Evolutionary conservation across 768 basidiomycete species (phyloP).

Genomic region (Trametes cinnabarina): DNA sequence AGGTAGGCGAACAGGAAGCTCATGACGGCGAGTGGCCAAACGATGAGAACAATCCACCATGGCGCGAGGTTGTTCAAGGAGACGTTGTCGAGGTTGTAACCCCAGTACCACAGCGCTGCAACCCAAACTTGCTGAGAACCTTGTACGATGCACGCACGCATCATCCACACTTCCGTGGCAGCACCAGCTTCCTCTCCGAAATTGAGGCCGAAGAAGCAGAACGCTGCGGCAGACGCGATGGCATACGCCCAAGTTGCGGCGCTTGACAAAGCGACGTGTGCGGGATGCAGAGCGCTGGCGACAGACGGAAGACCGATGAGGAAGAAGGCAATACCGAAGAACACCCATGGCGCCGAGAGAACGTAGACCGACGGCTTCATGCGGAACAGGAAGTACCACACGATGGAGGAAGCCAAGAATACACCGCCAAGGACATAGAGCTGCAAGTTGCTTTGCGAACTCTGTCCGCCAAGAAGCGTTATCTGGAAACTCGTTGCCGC

Average conservation of each 20-base stretch:
- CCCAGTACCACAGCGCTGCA: conserved; percentile 96
- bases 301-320: conserved; percentile 86
- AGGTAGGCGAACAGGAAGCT: conserved; percentile 78
- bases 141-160: conserved; percentile 90
- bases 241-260: conserved; percentile 91
- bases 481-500: conserved; percentile 94
- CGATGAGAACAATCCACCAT: conserved; percentile 79
- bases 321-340: conserved; percentile 90
- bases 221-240: conserved; percentile 87
- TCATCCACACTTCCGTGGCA: conserved; percentile 91
- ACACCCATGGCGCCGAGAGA: conserved; percentile 83
- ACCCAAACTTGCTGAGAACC: conserved; percentile 97
- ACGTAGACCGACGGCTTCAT: conserved; percentile 86
- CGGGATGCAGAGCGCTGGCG: conserved; percentile 50
- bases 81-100: conserved; percentile 66
- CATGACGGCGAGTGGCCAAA: conserved; percentile 79
- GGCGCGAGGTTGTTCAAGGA: conserved; percentile 57
- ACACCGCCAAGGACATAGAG: conserved; percentile 89
- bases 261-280: conserved; percentile 68
- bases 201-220: conserved; percentile 92
- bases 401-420: conserved; percentile 79
- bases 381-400: conserved; percentile 91
- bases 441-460: conserved; percentile 76
- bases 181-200: conserved; percentile 98
- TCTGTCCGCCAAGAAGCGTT: conserved; percentile 83